Percentiles rank a stretch among this genome's conserved stretches.
phyloP scores from a whole-genome alignment of 352 stramenopile species.

The Globisporangium splendens region DNA sequence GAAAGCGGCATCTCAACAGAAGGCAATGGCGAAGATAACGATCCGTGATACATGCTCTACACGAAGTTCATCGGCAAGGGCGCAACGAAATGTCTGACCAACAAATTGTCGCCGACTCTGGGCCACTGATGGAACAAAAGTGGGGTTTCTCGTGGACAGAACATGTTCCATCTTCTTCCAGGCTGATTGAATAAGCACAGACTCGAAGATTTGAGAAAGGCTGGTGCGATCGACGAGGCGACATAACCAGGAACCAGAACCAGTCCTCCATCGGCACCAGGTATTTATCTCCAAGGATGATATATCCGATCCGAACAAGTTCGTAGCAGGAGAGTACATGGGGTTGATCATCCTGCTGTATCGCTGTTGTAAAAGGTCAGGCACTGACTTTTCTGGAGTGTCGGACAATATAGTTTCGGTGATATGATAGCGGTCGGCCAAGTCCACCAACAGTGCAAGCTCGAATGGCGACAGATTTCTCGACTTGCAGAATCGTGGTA shows the following conservation, averaged over 20 bases:
- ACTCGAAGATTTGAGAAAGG: slow-evolving; percentile 10
- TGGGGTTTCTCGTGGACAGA: slow-evolving; percentile 1
- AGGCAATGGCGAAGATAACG: background rate
- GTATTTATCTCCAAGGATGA: slow-evolving; percentile 14
- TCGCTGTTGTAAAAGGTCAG: too few relatives aligned
- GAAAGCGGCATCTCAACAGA: too few relatives aligned
- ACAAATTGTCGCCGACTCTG: background rate
- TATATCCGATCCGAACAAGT: slow-evolving; percentile 17
- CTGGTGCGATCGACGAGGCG: background rate
- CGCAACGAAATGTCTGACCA: slow-evolving; percentile 6
- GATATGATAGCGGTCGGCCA: background rate
- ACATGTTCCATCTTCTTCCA: background rate
- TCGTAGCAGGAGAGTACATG: slow-evolving; percentile 5
- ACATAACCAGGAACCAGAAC: slow-evolving; percentile 4
- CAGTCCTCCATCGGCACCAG: slow-evolving; percentile 20
- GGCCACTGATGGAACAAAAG: background rate
- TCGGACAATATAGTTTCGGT: background rate
- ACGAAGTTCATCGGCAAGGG: background rate
- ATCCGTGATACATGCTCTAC: background rate
- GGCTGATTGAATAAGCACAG: background rate
- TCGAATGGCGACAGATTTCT: slow-evolving; percentile 1
- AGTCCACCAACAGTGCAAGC: slow-evolving; percentile 4
- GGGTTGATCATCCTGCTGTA: background rate
- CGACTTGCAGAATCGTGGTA: background rate
- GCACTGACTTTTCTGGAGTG: too few relatives aligned